Base-by-base conservation (phyloP, 1,139 yeast species). In the Kodamaea anthophila region DNA sequence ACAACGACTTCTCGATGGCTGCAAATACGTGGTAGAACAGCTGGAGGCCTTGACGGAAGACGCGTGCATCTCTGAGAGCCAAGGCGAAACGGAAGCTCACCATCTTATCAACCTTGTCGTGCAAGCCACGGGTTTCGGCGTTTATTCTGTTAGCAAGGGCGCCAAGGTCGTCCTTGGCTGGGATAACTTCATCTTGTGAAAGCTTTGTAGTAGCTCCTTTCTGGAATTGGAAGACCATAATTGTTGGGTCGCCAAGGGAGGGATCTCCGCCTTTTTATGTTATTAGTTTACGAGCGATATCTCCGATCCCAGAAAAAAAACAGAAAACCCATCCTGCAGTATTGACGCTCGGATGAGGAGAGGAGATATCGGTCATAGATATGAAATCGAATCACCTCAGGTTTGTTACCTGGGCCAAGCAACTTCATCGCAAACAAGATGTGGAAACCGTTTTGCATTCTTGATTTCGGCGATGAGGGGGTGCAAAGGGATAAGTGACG, bases 61-160 rank as follows among this genome's bases (percentile, higher is more conserved):
- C 75, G 42, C 73, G 76, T 26, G 79, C 73, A 49, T 84, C 88
- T 47, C 87, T 67, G 37, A 83, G 59, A 2, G 94, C 94, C 30
- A 83, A 58, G 7, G 87, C 85, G 43, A 84, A 66, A 52, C 79
- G 77, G 33, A 82, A 58, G 8, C 82, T 73, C 56, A 84, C 76
- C 50, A 75, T 60, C 42, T 80, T 78, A 53, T 84, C 76, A 36
- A 83, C 76, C 42, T 70, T 71, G 50, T 79, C 76, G 58, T 84
- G 95, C 27, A 69, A 65, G 18, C 64, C 54, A 41, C 77, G 67
- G 2, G 94, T 84, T 47, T 74, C 79, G 26, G 53, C 48, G 53
- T 84, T 84, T 47, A 84, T 84, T 49, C 94, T 64, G 66, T 84
- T 84, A 32, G 78, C 94, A 32, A 84, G 64, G 5, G 94, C 94